phyloP scores from a whole-genome alignment of 345 rosid genomes.

The Melaleuca alternifolia region DNA sequence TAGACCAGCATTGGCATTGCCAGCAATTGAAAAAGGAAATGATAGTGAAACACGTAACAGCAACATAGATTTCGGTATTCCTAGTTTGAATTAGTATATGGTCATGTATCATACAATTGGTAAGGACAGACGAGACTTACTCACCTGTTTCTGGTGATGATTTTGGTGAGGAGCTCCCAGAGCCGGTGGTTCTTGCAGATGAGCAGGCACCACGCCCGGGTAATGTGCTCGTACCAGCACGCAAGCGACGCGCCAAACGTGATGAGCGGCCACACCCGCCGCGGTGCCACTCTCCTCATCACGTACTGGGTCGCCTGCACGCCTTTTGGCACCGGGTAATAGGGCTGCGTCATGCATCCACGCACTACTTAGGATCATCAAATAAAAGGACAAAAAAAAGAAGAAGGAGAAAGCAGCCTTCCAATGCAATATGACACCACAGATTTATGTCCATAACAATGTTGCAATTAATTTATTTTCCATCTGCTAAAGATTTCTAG shows the following conservation, averaged over 20 bases:
- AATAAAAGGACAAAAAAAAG: background rate
- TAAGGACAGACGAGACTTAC: background rate
- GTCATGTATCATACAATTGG: background rate
- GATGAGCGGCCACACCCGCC: conserved; percentile 82
- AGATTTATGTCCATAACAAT: background rate
- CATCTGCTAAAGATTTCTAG: background rate
- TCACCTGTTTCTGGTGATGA: conserved; percentile 87
- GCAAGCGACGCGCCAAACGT: conserved; percentile 80
- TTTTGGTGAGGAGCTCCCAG: conserved; percentile 75
- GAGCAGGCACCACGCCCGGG: conserved; percentile 69
- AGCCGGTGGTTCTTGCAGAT: conserved; percentile 79
- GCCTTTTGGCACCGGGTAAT: conserved; percentile 70
- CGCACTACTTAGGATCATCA: background rate
- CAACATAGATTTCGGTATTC: background rate
- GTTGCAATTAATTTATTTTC: background rate
- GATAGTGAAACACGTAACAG: background rate
- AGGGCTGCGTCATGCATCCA: conserved; percentile 54
- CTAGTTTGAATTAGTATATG: background rate
- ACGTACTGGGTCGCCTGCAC: conserved; percentile 65
- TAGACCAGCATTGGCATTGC: background rate
- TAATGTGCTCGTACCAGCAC: conserved; percentile 93
- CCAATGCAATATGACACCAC: background rate
- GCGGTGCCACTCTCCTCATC: conserved; percentile 73
- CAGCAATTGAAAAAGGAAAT: too few relatives aligned
- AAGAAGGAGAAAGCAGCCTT: background rate